Evolutionary conservation across 2,329 filamentous ascomycete species (phyloP).

Genomic region (Trichophyton schoenleinii): DNA sequence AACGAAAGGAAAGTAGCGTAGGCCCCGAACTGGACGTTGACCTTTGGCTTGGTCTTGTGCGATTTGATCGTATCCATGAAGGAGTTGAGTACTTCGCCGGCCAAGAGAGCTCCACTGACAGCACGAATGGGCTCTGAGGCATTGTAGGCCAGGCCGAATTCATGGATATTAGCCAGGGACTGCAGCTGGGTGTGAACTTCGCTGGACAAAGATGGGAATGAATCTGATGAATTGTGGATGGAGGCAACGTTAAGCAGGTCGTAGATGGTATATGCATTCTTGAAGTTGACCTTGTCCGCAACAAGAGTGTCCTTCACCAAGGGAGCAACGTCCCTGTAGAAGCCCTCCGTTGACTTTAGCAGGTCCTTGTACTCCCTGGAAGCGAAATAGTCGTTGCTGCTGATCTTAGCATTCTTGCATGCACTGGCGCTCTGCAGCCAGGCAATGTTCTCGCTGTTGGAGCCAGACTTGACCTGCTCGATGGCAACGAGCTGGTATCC

Average conservation of each 20-base stretch:
- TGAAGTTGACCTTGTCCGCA: constrained; percentile 39
- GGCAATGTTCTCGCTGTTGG: constrained; percentile 45
- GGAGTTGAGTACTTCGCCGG: constrained; percentile 45
- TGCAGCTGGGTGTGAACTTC: constrained; percentile 51
- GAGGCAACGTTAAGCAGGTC: constrained; percentile 51
- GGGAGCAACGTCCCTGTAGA: constrained; percentile 42
- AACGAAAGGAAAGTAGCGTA: constrained; percentile 50
- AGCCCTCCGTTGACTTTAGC: constrained; percentile 38
- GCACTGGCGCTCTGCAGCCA: constrained; percentile 48
- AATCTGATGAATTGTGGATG: constrained; percentile 46
- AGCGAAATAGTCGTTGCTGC: constrained; percentile 47
- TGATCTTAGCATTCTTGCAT: constrained; percentile 43
- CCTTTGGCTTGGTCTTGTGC: constrained; percentile 25
- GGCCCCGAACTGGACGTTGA: constrained; percentile 47
- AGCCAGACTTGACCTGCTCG: constrained; percentile 45
- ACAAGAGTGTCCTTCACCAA: constrained; percentile 43
- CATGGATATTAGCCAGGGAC: constrained; percentile 64
- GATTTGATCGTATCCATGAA: constrained; percentile 32
- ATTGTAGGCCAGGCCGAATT: constrained; percentile 77
- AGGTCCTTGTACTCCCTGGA: constrained; percentile 39
- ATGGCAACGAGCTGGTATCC: constrained; percentile 81
- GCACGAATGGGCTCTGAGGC: constrained; percentile 36
- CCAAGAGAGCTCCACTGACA: constrained; percentile 50
- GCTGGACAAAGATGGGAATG: constrained; percentile 51
- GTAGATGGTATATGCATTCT: constrained; percentile 55